Evolutionary conservation across 176 grass and related monocot genomes (phyloP).

Genomic region (Hsuehochloa calcarea): DNA sequence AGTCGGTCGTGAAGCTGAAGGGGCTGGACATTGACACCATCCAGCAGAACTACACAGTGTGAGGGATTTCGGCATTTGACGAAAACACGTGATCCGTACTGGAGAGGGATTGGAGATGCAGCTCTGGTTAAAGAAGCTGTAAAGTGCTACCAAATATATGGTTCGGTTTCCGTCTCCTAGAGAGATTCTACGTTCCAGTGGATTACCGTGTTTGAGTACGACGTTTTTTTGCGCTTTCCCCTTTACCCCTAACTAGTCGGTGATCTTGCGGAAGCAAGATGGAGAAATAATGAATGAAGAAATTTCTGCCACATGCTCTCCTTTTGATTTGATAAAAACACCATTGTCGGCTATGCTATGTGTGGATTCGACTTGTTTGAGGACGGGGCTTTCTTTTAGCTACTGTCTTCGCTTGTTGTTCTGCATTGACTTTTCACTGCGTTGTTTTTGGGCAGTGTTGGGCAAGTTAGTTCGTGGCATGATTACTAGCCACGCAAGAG

Average conservation of each 20-base stretch:
- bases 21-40: constrained; percentile 65
- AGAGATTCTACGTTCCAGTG: constrained; percentile 37
- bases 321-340: background rate
- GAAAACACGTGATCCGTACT: background rate
- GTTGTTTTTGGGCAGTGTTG: background rate
- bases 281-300: constrained; percentile 48
- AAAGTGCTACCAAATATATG: constrained; percentile 50
- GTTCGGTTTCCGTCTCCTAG: constrained; percentile 39
- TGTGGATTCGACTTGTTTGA: background rate
- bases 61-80: constrained; percentile 12
- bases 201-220: constrained; percentile 35
- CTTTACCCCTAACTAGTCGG: constrained; percentile 43
- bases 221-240: constrained; percentile 23
- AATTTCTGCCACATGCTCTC: constrained; percentile 24
- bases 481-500: background rate
- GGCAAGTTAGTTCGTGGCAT: background rate
- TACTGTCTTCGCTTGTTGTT: background rate
- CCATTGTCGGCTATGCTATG: background rate
- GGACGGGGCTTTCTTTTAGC: background rate
- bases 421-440: background rate
- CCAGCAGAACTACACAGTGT: constrained; percentile 69
- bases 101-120: constrained; percentile 3
- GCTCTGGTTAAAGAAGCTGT: constrained; percentile 43
- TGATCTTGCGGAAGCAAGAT: constrained; percentile 53
- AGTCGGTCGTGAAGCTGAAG: constrained; percentile 64